phyloP scores from a whole-genome alignment of 2,329 filamentous ascomycete genomes.

The Penicillium sp. region DNA sequence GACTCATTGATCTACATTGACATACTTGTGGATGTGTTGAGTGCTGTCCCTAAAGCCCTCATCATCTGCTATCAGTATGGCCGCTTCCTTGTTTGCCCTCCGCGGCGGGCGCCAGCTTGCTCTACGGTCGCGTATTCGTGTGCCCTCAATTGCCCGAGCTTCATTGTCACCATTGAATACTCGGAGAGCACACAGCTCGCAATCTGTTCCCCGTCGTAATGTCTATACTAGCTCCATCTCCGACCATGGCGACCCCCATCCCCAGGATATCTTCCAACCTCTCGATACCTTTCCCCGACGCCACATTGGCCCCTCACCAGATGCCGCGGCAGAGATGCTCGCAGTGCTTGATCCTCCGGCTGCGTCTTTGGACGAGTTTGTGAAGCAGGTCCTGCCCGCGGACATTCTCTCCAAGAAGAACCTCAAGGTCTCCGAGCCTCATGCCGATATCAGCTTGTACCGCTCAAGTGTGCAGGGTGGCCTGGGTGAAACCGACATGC shows the following conservation, averaged over 20 bases:
- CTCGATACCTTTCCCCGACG: conserved; percentile 69
- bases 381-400: conserved; percentile 76
- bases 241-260: conserved; percentile 63
- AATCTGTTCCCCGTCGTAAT: conserved; percentile 29
- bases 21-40: conserved; percentile 8
- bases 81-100: conserved; percentile 37
- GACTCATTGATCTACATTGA: not conserved
- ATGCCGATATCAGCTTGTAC: conserved; percentile 43
- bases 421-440: conserved; percentile 56
- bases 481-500: conserved; percentile 49
- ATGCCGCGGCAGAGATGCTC: conserved; percentile 74
- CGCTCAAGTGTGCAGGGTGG: conserved; percentile 41
- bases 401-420: conserved; percentile 70
- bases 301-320: conserved; percentile 79
- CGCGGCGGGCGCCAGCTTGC: conserved; percentile 38
- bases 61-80: conserved; percentile 24
- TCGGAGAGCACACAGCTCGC: conserved; percentile 29
- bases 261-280: conserved; percentile 45
- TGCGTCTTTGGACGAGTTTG: conserved; percentile 74
- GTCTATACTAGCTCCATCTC: conserved; percentile 92
- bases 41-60: conserved; percentile 14
- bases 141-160: conserved; percentile 21
- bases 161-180: conserved; percentile 33
- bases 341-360: conserved; percentile 72
- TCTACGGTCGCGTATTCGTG: conserved; percentile 33